Base-by-base conservation (phyloP, 306 rosid species). In the Luffa acutangula region DNA sequence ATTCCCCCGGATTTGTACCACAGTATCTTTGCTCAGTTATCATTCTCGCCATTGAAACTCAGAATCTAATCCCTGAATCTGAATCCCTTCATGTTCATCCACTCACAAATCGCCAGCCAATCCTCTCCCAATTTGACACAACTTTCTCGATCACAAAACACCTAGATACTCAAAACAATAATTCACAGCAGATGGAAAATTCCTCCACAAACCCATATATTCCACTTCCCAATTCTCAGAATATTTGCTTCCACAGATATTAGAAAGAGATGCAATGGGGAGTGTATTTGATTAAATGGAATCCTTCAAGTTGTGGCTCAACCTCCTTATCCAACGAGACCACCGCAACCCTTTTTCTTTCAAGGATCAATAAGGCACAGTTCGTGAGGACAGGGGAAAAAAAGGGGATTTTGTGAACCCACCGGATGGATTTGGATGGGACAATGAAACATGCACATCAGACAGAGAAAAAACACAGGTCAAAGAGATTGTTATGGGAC, bases 401-500 rank as follows among this genome's bases (percentile, higher is more conserved):
- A 21, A 3, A 33, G 7, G 58, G 17, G 59, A 51, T 72, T 64
- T 48, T 49, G 59, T 48, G 43, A 71, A 71, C 3, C 57, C 58
- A 71, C n/a, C 17, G 5, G 25, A 73, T 49, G 60, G 43, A 73
- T 73, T 54, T 70, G 80, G 77, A 81, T n/a, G 75, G 66, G 74
- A 75, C 78, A 52, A 43, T 39, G 73, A 31, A 13, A 25, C 78
- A 15, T 69, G 78, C 77, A 54, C 62, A 42, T 21, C 56, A 72
- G 77, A 73, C 60, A 43, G 59, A 10, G 36, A 58, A 46, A 62
- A 58, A 65, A 34, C 57, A 54, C 25, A 76, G 81, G 87, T 87
- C 82, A 85, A 80, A 76, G 82, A 83, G 58, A 13, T 56, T 37
- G 77, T 54, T 69, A 70, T 31, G 46, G 6, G 21, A 85, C 80